Conservation (phyloP, 305 asterid genomes). For the Stenogyne calaminthoides region DNA sequence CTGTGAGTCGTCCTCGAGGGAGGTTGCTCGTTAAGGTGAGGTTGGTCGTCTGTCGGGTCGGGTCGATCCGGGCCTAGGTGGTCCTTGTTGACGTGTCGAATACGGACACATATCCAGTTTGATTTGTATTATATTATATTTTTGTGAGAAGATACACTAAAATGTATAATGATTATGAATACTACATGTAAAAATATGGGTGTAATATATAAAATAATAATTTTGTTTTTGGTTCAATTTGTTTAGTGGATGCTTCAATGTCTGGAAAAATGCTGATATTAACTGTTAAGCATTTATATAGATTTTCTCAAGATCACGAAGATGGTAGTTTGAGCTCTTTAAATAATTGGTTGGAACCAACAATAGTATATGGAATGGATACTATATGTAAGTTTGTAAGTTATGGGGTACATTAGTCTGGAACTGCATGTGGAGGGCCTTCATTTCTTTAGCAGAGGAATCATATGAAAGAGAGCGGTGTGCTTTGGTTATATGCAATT, state of each 20-base stretch:
- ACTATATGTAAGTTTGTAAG: neutral
- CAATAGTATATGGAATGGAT: neutral
- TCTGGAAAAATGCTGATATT: neutral
- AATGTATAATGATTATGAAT: neutral
- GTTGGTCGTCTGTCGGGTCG: too few species aligned
- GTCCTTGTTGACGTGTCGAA: too few species aligned
- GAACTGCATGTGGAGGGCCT: neutral
- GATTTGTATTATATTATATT: too few species aligned
- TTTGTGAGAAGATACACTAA: neutral
- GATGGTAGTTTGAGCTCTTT: neutral
- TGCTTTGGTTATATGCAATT: neutral
- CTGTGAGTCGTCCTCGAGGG: too few species aligned
- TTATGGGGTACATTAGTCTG: neutral
- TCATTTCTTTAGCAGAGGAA: neutral
- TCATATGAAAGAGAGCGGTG: neutral
- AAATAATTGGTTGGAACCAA: neutral
- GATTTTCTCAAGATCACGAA: neutral
- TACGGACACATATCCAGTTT: too few species aligned
- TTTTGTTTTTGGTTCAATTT: neutral
- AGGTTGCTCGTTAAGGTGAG: too few species aligned
- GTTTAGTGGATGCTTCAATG: neutral
- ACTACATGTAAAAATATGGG: neutral
- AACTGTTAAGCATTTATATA: neutral
- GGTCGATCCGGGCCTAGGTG: too few species aligned
- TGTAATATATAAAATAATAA: too few species aligned